These are phyloP conservation scores for Hericium alpestre DNA, from an alignment of 768 basidiomycete genomes.

Conservation along the genomic window DNA sequence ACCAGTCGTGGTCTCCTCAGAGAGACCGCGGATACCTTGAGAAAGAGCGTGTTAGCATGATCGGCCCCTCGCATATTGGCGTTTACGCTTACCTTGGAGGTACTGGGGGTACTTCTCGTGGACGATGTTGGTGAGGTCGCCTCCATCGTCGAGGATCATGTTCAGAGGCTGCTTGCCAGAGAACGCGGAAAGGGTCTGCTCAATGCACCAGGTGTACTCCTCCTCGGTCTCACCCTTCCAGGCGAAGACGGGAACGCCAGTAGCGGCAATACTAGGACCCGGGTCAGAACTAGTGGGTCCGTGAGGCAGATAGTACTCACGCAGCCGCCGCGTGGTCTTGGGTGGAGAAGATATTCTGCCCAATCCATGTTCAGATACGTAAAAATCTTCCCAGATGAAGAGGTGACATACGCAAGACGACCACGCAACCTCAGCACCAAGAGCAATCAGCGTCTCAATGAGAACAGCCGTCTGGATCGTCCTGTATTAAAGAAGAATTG, in stretches of 20 bases:
- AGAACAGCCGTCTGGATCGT: slow-evolving; percentile 98
- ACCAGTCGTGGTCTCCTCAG: slow-evolving; percentile 99
- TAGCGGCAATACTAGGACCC: slow-evolving; percentile 74
- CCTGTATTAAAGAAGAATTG: slow-evolving; percentile 36
- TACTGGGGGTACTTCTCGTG: slow-evolving; percentile 95
- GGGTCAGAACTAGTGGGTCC: background rate
- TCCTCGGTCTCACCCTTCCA: slow-evolving; percentile 99
- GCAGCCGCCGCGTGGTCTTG: slow-evolving; percentile 99
- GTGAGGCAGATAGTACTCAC: slow-evolving; percentile 32
- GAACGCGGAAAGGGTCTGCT: slow-evolving; percentile 90
- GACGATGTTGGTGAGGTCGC: slow-evolving; percentile 88
- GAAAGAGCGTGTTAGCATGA: background rate
- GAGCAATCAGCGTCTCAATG: slow-evolving; percentile 91
- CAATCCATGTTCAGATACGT: background rate
- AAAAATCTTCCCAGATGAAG: background rate
- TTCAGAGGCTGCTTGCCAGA: slow-evolving; percentile 74
- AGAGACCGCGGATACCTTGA: slow-evolving; percentile 80
- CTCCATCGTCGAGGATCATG: slow-evolving; percentile 99
- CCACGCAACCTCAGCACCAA: slow-evolving; percentile 98
- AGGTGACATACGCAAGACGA: slow-evolving; percentile 75
- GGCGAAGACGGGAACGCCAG: slow-evolving; percentile 95
- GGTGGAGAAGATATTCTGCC: slow-evolving; percentile 96
- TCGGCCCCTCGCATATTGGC: background rate
- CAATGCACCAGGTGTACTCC: slow-evolving; percentile 97
- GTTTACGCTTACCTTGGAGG: slow-evolving; percentile 44